A percentile compares a stretch with the other conserved stretches of the same genome.
Conservation (phyloP, 2,329 filamentous ascomycete species). For the Sporothrix schenckii region DNA sequence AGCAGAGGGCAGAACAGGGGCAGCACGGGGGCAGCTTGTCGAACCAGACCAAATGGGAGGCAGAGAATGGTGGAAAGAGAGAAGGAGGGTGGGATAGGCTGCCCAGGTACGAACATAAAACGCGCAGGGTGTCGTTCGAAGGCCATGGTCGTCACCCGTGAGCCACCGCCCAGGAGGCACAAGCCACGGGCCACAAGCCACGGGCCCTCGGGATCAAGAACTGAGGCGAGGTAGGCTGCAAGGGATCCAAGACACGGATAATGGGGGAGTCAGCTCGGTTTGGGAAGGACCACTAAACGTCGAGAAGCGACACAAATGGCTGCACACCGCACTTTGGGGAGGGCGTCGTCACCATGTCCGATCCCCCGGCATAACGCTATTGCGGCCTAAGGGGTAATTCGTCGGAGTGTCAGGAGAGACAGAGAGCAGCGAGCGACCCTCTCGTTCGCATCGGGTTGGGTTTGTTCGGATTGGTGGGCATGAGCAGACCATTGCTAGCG, state of each 20-base stretch:
- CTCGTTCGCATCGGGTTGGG: not conserved
- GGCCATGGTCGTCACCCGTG: not conserved
- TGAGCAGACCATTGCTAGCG: constrained; percentile 28
- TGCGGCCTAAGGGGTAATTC: constrained; percentile 16
- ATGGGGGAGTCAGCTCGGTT: not conserved
- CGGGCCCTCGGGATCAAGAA: constrained; percentile 8
- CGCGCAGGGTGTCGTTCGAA: constrained; percentile 23
- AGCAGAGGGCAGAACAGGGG: not conserved
- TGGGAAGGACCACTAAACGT: not conserved
- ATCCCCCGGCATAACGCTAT: not conserved
- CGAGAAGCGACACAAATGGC: not conserved
- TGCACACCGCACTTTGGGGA: constrained; percentile 24
- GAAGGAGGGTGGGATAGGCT: constrained; percentile 23
- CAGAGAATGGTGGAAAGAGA: not conserved
- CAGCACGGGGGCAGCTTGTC: not conserved
- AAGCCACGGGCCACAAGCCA: not conserved
- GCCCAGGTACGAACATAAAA: constrained; percentile 21
- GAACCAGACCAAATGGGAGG: not conserved
- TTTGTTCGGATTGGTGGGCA: not conserved
- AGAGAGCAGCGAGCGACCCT: not conserved
- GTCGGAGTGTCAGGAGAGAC: not conserved
- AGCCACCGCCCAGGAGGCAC: not conserved
- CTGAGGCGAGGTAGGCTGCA: not conserved
- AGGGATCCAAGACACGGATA: not conserved
- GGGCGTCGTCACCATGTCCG: not conserved